Base-by-base conservation (phyloP, 805 yeast genomes). In the Torulaspora maleeae region DNA sequence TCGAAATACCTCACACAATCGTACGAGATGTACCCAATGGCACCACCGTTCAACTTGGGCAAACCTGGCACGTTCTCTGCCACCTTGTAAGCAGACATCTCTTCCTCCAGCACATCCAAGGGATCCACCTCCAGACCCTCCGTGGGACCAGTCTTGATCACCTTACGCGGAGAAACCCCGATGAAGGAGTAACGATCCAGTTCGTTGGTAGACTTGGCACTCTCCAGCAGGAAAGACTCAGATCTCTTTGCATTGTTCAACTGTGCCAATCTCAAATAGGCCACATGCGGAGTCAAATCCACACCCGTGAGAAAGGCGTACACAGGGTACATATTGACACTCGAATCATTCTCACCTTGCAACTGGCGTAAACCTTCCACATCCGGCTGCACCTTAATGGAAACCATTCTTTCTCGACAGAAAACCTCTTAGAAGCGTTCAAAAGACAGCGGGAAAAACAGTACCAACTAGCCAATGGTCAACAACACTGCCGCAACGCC, bases 1-100 rank as follows among this genome's bases (percentile, higher is more conserved):
- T 93, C 99, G 55, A 93, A 93, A 67, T 93, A 93, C 63, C 88
- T 86, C 60, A 93, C 85, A 72, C 99, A 93, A 66, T 93, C 99
- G 60, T 93, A 93, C 1, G 97, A 87, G 36, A 93, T 81, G 63
- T 89, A 93, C 1, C 99, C 99, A 44, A 91, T 77, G 5, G 98
- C 98, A 52, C 99, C 99, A 47, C 99, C 99, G 56, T 90, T 82
- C 47, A 89, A 70, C 51, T 76, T 78, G 11, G 96, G 87, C 40
- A 90, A 71, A 34, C 95, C 95, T 0, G 95, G 95, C 41, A 87
- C 69, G 35, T 66, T 64, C 55, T 78, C 80, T 1, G 90, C 87
- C 59, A 86, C 88, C 44, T 73, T 77, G 58, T 76, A 78, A 33
- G 72, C 66, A 8, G 71, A 66, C 70, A 93, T 73, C 62, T 91